phyloP scores from a whole-genome alignment of 2,329 filamentous ascomycete genomes.

The Colletotrichum chlorophyti region DNA sequence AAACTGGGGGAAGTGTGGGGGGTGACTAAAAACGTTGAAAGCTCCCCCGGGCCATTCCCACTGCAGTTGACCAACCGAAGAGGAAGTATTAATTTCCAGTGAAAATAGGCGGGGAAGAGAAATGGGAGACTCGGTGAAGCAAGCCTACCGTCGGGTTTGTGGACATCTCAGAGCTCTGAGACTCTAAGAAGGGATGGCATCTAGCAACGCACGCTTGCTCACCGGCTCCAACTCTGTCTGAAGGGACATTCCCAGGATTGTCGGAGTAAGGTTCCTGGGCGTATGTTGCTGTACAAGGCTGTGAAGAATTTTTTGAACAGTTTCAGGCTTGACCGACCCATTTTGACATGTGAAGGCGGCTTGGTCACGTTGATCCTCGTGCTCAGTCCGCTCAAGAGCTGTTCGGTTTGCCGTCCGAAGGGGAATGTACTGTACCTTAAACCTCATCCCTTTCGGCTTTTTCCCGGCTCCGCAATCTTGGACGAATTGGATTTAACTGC shows the following conservation, averaged over 20 bases:
- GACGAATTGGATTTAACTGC: neutral
- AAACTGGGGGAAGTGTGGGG: constrained; percentile 29
- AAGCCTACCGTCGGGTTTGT: no score
- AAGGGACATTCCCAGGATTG: constrained; percentile 19
- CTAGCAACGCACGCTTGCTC: constrained; percentile 3
- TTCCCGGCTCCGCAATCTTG: neutral
- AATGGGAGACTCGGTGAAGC: no score
- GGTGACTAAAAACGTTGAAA: constrained; percentile 9
- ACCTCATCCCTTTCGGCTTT: neutral
- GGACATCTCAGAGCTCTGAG: neutral
- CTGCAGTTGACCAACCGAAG: neutral
- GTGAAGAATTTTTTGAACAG: constrained; percentile 12
- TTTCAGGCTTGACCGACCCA: constrained; percentile 11
- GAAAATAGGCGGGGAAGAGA: no score
- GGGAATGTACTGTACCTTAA: constrained; percentile 1
- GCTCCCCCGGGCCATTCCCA: neutral
- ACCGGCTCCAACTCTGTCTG: neutral
- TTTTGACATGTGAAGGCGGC: constrained; percentile 26
- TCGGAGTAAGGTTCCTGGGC: neutral
- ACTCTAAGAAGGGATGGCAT: constrained; percentile 10
- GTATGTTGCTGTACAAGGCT: constrained; percentile 5
- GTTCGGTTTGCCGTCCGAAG: constrained; percentile 2
- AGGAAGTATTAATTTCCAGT: neutral
- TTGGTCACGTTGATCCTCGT: neutral
- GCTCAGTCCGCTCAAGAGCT: constrained; percentile 21